These are phyloP conservation scores for Aethionema arabicum DNA, from an alignment of 345 rosid species.

Conservation along the genomic window DNA sequence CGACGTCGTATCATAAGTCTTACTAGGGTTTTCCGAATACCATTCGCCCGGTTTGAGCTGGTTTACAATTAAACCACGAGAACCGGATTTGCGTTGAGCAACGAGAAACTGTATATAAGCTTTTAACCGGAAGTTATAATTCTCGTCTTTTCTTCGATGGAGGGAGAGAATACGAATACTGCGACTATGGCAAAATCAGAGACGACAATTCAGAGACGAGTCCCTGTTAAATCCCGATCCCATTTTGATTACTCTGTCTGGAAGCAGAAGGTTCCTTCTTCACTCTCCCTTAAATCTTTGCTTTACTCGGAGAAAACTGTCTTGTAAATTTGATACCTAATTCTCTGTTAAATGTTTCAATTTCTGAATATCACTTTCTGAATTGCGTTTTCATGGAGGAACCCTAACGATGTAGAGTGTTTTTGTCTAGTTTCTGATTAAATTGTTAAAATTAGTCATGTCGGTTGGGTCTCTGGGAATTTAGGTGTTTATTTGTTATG, in stretches of 20 bases:
- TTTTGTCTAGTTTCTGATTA: background rate
- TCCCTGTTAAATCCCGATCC: slow-evolving; percentile 44
- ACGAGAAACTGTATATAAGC: background rate
- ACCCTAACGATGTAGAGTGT: background rate
- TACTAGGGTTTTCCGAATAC: slow-evolving; percentile 25
- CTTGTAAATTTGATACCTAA: background rate
- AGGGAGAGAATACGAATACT: background rate
- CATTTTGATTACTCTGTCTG: slow-evolving; percentile 48
- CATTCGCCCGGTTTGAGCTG: background rate
- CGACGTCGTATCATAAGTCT: slow-evolving; percentile 18
- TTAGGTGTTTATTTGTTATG: background rate
- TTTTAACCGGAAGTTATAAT: background rate
- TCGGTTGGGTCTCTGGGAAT: background rate
- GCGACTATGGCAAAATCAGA: slow-evolving; percentile 16
- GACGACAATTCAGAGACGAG: slow-evolving; percentile 36
- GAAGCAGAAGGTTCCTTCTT: slow-evolving; percentile 57
- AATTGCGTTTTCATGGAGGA: background rate
- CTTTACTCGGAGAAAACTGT: background rate
- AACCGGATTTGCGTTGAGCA: slow-evolving; percentile 5
- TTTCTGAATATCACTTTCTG: background rate
- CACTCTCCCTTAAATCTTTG: slow-evolving; percentile 1
- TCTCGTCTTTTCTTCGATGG: slow-evolving; percentile 22
- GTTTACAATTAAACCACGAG: background rate
- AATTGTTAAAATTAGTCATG: background rate
- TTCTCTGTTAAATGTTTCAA: background rate